Base-by-base conservation (phyloP, 768 basidiomycete species). In the Psilocybe azurescens region DNA sequence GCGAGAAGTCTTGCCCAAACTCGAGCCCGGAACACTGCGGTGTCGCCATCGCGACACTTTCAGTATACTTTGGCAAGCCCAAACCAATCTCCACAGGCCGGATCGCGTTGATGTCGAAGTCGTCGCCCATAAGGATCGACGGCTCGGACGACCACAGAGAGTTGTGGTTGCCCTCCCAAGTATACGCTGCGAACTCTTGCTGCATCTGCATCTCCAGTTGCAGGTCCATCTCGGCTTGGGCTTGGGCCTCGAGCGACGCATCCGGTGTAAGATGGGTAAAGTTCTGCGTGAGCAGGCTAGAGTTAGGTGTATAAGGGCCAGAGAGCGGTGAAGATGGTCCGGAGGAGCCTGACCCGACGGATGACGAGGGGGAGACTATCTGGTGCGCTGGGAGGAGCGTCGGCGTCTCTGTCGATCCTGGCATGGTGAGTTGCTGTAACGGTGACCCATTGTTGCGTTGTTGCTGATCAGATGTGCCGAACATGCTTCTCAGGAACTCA, bases 101-200 rank as follows among this genome's bases (percentile, higher is more conserved):
- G 64, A 91, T 91, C 24, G 86, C 76, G 65, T 69, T 75, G 64
- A 91, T 73, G 69, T 90, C 89, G 70, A 90, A 91, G 74, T 90
- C 89, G 71, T 88, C 86, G 58, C 79, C 81, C 41, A 73, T 76
- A 49, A 90, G 74, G 72, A 65, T 64, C 24, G 67, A 79, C 61
- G 71, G 69, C 47, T 68, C 72, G 56, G 62, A 67, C 29, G 67
- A 66, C 81, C 79, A 81, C 6, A 75, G 61, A 1, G 70, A 61
- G 47, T 62, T 63, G 48, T 68, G 56, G 66, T 60, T 63, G 38
- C 62, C 66, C 20, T 72, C 72, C 81, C 82, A 83, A 18, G 62
- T 63, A 71, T 73, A 79, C 30, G 71, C 70, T 18, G 77, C 74
- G 53, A 75, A 74, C 61, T 79, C 77, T 3, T 78, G 71, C 65